These are phyloP conservation scores for Chlorella sp. DNA, from an alignment of 139 green algal genomes.

Conservation along the genomic window DNA sequence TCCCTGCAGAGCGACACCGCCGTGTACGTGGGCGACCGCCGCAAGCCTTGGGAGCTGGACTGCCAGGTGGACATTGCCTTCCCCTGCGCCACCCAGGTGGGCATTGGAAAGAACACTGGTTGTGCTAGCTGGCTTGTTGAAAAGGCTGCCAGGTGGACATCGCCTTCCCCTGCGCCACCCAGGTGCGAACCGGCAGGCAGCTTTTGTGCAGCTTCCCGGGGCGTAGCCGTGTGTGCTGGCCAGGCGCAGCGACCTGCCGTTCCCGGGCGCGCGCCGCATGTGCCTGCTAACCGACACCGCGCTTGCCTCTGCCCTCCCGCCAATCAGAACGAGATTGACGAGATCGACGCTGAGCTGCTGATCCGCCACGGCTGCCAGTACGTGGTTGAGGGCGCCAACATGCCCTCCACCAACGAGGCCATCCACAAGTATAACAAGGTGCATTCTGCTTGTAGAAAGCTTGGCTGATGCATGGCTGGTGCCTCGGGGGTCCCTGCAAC, in stretches of 20 bases:
- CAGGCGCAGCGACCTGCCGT: too few relatives aligned
- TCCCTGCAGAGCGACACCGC: constrained; percentile 24
- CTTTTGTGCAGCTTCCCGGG: too few relatives aligned
- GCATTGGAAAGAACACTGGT: constrained; percentile 40
- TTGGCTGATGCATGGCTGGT: too few relatives aligned
- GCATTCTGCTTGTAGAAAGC: too few relatives aligned
- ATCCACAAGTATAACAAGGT: constrained; percentile 63
- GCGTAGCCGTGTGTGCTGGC: too few relatives aligned
- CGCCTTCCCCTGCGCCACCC: constrained; percentile 83
- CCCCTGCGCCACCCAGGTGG: constrained; percentile 84
- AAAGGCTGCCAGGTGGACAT: constrained; percentile 65
- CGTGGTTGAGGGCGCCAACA: constrained; percentile 89
- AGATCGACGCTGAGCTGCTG: constrained; percentile 67
- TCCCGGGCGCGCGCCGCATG: too few relatives aligned
- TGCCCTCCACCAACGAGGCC: constrained; percentile 75
- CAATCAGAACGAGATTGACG: constrained; percentile 58
- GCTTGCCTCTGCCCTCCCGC: too few relatives aligned
- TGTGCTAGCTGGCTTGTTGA: background rate
- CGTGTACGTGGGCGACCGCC: constrained; percentile 62
- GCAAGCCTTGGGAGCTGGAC: constrained; percentile 68
- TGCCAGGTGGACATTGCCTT: constrained; percentile 73
- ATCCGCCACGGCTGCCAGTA: constrained; percentile 64
- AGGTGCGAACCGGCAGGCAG: constrained; percentile 57
- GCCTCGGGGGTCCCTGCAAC: too few relatives aligned
- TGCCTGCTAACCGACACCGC: too few relatives aligned